These are phyloP conservation scores for Juncus inflexus DNA, from an alignment of 176 grass and related monocot genomes.

Conservation along the genomic window DNA sequence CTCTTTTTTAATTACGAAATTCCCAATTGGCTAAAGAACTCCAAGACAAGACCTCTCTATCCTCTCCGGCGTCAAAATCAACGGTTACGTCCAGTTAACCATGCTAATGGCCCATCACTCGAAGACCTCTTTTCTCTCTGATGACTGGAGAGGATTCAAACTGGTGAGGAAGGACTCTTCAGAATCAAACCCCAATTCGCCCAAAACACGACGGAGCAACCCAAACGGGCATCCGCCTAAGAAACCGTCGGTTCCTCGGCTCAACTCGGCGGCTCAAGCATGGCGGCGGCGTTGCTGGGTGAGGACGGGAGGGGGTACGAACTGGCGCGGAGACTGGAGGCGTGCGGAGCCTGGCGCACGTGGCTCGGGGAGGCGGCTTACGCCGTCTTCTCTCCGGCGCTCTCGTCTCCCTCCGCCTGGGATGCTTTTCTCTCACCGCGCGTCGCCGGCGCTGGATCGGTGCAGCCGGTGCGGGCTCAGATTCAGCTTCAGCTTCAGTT, in stretches of 20 bases:
- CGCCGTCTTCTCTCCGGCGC: constrained; percentile 45
- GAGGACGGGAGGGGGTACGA: constrained; percentile 92
- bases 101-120: no score
- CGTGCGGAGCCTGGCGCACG: constrained; percentile 76
- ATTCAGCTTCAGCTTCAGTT: constrained; percentile 60
- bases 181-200: no score
- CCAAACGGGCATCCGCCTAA: neutral
- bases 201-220: neutral
- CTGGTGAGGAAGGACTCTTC: no score
- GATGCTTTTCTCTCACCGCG: constrained; percentile 65
- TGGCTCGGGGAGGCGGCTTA: constrained; percentile 82
- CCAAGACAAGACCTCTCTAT: no score
- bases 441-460: neutral
- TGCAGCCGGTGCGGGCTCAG: neutral
- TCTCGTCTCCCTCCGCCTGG: constrained; percentile 63
- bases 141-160: no score
- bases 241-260: neutral
- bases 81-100: no score
- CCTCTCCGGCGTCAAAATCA: no score
- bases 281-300: constrained; percentile 62
- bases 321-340: constrained; percentile 70
- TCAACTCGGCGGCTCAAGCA: neutral
- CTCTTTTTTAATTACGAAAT: no score
- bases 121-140: no score
- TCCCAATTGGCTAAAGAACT: no score